Conservation (phyloP, 2,329 filamentous ascomycete genomes). For the Lachnellula hyalina region DNA sequence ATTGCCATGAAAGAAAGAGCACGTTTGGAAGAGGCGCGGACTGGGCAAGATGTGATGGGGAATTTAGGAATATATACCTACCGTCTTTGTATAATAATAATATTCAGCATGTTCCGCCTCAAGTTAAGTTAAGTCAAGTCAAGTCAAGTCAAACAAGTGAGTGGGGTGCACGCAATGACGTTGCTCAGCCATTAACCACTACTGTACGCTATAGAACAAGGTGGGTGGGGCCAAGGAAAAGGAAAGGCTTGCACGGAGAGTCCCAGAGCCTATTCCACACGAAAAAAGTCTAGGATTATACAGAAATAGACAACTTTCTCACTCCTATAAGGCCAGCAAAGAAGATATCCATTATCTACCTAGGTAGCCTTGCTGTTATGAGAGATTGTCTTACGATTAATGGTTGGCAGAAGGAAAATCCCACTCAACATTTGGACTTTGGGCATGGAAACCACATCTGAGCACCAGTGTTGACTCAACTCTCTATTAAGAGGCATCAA, state of each 20-base stretch:
- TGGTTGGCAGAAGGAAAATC: no score
- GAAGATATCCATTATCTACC: no score
- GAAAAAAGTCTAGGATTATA: neutral
- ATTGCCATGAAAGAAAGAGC: neutral
- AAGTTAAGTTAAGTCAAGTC: no score
- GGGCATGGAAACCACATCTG: no score
- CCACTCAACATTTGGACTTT: no score
- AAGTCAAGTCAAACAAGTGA: neutral
- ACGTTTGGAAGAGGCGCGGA: neutral
- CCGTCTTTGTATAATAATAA: neutral
- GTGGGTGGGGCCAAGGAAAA: neutral
- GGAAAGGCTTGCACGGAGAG: neutral
- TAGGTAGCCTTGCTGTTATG: no score
- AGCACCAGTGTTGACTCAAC: no score
- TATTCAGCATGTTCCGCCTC: no score
- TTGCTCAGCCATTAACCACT: neutral
- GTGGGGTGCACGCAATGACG: slow-evolving; percentile 2
- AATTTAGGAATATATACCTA: neutral
- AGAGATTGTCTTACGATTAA: no score
- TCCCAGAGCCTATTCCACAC: neutral
- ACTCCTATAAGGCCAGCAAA: no score
- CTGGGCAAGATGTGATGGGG: neutral
- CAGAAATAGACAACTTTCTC: no score
- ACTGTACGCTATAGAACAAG: neutral
- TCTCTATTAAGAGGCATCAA: no score